Conservation (phyloP, 108 stramenopile genomes). For the Schizochytrium sp. region DNA sequence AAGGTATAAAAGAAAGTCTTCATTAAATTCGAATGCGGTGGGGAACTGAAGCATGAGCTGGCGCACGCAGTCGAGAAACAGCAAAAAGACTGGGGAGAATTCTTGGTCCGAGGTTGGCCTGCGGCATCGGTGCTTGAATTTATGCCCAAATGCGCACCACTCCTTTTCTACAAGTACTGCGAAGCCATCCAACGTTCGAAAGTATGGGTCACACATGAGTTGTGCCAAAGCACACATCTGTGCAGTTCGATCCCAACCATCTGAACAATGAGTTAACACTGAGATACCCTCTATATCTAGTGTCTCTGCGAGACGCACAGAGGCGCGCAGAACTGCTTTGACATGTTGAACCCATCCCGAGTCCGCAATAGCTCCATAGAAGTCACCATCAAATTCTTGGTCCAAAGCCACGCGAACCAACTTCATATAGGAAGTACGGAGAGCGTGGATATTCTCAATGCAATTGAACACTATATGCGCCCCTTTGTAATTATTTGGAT, state of each 20-base stretch:
- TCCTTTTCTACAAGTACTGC: constrained; percentile 76
- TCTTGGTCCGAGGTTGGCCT: constrained; percentile 58
- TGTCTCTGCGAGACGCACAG: constrained; percentile 62
- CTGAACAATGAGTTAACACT: constrained; percentile 78
- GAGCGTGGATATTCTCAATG: constrained; percentile 76
- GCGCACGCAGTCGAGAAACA: constrained; percentile 69
- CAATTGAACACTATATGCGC: constrained; percentile 67
- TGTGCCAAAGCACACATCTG: constrained; percentile 72
- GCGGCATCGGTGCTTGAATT: constrained; percentile 67
- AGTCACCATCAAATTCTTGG: constrained; percentile 31
- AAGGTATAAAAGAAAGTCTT: constrained; percentile 70
- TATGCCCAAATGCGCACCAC: constrained; percentile 78
- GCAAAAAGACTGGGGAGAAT: constrained; percentile 74
- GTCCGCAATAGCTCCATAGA: constrained; percentile 61
- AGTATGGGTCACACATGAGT: constrained; percentile 77
- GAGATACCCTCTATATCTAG: constrained; percentile 64
- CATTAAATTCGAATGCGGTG: constrained; percentile 75
- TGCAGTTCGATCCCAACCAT: constrained; percentile 81
- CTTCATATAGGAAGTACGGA: constrained; percentile 65
- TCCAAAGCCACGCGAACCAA: not conserved
- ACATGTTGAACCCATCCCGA: constrained; percentile 70
- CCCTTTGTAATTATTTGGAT: constrained; percentile 61
- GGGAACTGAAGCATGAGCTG: constrained; percentile 70
- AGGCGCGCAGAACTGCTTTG: constrained; percentile 67
- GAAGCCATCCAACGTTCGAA: constrained; percentile 75